Conservation (phyloP, 495 filamentous ascomycete species). For the Neohortaea acidophila region DNA sequence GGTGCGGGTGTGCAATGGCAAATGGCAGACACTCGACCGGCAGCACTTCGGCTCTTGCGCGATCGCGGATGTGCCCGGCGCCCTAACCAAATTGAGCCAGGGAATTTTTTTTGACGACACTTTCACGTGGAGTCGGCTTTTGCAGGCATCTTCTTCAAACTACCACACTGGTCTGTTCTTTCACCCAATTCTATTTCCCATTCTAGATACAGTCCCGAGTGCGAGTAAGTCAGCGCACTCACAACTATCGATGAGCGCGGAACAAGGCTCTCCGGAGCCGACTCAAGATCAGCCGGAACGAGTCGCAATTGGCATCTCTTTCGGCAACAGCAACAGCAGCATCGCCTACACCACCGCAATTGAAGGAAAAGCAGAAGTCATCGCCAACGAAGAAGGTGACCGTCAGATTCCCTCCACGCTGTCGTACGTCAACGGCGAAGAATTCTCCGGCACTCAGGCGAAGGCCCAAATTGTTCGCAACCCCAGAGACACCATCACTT, state of each 20-base stretch:
- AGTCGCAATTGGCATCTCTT: constrained; percentile 83
- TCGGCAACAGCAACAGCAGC: constrained; percentile 95
- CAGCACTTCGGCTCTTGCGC: too few relatives aligned
- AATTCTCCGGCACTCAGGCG: constrained; percentile 91
- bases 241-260: constrained; percentile 37
- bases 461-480: constrained; percentile 87
- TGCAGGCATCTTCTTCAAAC: too few relatives aligned
- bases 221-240: background rate
- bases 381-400: constrained; percentile 98
- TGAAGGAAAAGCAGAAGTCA: constrained; percentile 93
- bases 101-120: too few relatives aligned
- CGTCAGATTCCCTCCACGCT: constrained; percentile 91
- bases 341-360: constrained; percentile 70
- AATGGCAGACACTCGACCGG: too few relatives aligned
- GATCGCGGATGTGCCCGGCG: too few relatives aligned
- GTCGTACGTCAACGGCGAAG: constrained; percentile 87
- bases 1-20: too few relatives aligned
- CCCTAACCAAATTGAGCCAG: too few relatives aligned
- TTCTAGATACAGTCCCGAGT: background rate
- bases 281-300: constrained; percentile 38
- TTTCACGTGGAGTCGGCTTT: too few relatives aligned
- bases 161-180: too few relatives aligned
- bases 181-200: too few relatives aligned
- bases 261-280: constrained; percentile 36
- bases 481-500: constrained; percentile 78